Percentiles rank a stretch among this genome's conserved stretches.
Evolutionary conservation across 257 asterid genomes (phyloP).

Genomic region (Handroanthus guayacan): DNA sequence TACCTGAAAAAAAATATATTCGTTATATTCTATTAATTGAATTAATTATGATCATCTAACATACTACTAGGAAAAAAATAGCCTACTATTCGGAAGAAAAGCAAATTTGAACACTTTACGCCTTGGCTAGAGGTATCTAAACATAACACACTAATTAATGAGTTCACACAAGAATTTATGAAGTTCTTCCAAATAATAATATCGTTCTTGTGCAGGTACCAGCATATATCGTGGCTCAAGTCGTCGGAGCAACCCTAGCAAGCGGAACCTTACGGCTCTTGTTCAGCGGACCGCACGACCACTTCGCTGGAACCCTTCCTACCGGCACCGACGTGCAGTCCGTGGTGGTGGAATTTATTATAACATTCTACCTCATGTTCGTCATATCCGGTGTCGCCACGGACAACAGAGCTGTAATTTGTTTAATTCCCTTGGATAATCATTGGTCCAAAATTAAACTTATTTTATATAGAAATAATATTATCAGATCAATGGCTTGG

Average conservation of each 20-base stretch:
- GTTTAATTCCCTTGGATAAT: slow-evolving; percentile 20
- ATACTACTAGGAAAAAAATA: too few species aligned
- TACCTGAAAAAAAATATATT: too few species aligned
- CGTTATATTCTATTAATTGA: too few species aligned
- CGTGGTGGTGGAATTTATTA: slow-evolving; percentile 71
- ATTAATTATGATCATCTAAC: too few species aligned
- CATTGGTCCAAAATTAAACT: neutral
- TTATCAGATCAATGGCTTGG: slow-evolving; percentile 19
- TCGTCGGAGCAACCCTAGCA: slow-evolving; percentile 74
- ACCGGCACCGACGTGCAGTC: slow-evolving; percentile 67
- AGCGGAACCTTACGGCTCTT: slow-evolving; percentile 77
- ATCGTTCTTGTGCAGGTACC: slow-evolving; percentile 58
- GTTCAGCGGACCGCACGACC: slow-evolving; percentile 69
- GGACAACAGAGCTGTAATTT: slow-evolving; percentile 80
- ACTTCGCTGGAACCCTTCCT: slow-evolving; percentile 80
- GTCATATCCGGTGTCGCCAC: slow-evolving; percentile 94
- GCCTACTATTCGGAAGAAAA: too few species aligned
- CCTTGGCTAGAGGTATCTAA: too few species aligned
- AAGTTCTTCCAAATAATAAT: neutral
- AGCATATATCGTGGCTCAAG: slow-evolving; percentile 73
- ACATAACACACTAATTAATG: too few species aligned
- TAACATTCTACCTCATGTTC: slow-evolving; percentile 93
- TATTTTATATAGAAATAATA: neutral
- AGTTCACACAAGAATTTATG: neutral
- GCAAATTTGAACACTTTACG: too few species aligned